Evolutionary conservation across 768 basidiomycete genomes (phyloP).

Genomic region (Boletus pseudopeckii): DNA sequence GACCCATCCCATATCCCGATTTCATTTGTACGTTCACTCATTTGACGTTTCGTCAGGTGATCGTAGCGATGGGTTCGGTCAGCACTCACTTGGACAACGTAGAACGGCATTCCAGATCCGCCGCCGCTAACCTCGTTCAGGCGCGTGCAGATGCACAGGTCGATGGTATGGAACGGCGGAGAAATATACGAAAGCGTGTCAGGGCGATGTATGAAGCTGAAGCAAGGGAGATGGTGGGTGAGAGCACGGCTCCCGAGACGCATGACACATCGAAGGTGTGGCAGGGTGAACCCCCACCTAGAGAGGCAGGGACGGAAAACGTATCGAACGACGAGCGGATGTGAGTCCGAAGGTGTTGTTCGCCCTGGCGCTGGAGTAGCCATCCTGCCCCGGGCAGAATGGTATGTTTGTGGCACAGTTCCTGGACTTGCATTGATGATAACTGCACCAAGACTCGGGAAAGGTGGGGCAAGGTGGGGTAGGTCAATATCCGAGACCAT

Average conservation of each 20-base stretch:
- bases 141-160: constrained; percentile 57
- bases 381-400: neutral
- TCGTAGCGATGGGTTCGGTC: neutral
- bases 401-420: neutral
- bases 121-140: constrained; percentile 54
- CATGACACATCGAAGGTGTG: neutral
- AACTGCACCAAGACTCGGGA: neutral
- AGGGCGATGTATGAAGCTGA: constrained; percentile 30
- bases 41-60: constrained; percentile 1
- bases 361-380: neutral
- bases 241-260: neutral
- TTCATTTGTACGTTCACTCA: neutral
- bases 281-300: neutral
- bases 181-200: constrained; percentile 49
- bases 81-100: constrained; percentile 35
- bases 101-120: constrained; percentile 43
- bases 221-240: neutral
- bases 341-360: neutral
- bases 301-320: neutral
- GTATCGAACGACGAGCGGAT: neutral
- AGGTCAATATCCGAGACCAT: neutral
- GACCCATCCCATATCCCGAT: neutral
- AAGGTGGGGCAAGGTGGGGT: neutral
- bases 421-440: neutral
- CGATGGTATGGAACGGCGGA: constrained; percentile 51